A percentile compares a stretch with the other conserved stretches of the same genome.
phyloP scores from a whole-genome alignment of 768 basidiomycete genomes.

The Xerocomellus amylosporus region DNA sequence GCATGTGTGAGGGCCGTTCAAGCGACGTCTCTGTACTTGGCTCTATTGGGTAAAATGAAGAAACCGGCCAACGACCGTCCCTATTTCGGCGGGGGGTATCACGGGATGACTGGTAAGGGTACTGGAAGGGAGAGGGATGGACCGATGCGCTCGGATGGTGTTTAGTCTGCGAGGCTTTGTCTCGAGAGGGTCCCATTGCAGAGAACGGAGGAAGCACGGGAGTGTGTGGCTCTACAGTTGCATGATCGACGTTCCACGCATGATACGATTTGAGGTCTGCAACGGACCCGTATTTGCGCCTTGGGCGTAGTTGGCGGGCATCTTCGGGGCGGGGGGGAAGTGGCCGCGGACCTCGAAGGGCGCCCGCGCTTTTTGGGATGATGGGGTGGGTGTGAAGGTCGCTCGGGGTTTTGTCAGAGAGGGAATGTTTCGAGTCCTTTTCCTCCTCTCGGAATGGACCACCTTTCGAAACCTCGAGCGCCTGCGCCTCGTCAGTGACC shows the following conservation, averaged over 20 bases:
- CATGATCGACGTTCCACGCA: background rate
- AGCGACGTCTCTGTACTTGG: slow-evolving; percentile 13
- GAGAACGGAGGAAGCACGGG: slow-evolving; percentile 35
- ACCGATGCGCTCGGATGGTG: slow-evolving; percentile 22
- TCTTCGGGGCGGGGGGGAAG: slow-evolving; percentile 26
- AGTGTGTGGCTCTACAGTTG: slow-evolving; percentile 8
- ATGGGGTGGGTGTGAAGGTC: background rate
- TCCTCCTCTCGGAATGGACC: slow-evolving; percentile 15
- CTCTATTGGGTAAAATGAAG: slow-evolving; percentile 5
- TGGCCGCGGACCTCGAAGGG: slow-evolving; percentile 19
- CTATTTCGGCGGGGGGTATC: slow-evolving; percentile 15
- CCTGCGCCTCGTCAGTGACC: slow-evolving; percentile 31
- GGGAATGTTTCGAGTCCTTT: slow-evolving; percentile 13
- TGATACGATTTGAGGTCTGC: slow-evolving; percentile 6
- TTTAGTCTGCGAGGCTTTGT: slow-evolving; percentile 31
- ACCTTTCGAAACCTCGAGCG: slow-evolving; percentile 8
- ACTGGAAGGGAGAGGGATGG: slow-evolving; percentile 20
- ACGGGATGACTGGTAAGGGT: slow-evolving; percentile 24
- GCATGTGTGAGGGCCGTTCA: slow-evolving; percentile 19
- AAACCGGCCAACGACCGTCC: slow-evolving; percentile 5
- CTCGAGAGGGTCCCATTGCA: slow-evolving; percentile 34
- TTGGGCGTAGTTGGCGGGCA: background rate
- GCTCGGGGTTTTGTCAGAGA: slow-evolving; percentile 4
- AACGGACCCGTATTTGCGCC: background rate
- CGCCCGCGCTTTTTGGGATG: background rate